Evolutionary conservation across 2,329 filamentous ascomycete species (phyloP), one percentile per base, ranked within the genome.

Genomic region (Aspergillus sp.): DNA sequence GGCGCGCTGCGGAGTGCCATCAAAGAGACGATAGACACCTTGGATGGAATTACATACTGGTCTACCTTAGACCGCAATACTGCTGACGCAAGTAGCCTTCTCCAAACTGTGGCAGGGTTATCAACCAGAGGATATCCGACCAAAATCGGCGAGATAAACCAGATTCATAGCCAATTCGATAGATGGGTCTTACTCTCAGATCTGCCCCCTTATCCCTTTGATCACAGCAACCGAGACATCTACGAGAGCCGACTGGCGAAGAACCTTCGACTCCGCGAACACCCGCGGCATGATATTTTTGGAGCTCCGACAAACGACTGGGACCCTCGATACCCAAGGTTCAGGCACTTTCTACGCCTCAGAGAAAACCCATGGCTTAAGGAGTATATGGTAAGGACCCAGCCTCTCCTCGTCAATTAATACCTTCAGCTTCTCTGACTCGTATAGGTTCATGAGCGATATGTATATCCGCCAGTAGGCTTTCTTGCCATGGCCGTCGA

Each of bases 401-500:
- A 19, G n/a, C 10, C 14, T 19, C 8, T 11, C 5, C 6, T 30
- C 17, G 26, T 30, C 10, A 30, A 30, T 3, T 30, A 2, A 30
- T 30, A 11, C 3, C 20, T 3, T 13, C 17, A 26, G 10, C 3
- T 20, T 10, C n/a, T 10, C 35, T 61, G 24, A 63, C 26, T 38
- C 1, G 5, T 2, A 4, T 22, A 63, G 60, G 53, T 64, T 0
- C 55, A 55, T 33, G 58, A 55, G 0, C 60, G 59, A 19, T 54
- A 54, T 47, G 53, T 68, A 19, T 67, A 64, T 44, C 65, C 66
- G 1, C 63, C 62, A 9, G 65, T 62, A 14, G 65, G 63, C 2
- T 68, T 60, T 47, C 42, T 68, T 11, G 56, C 63, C 11, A 68
- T 68, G 65, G 65, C 60, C 2, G 60, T 67, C 22, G 65, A 68